Evolutionary conservation across 129 eudicot species (phyloP), one percentile per base, ranked within the genome.

Genomic region (Tanacetum coccineum): DNA sequence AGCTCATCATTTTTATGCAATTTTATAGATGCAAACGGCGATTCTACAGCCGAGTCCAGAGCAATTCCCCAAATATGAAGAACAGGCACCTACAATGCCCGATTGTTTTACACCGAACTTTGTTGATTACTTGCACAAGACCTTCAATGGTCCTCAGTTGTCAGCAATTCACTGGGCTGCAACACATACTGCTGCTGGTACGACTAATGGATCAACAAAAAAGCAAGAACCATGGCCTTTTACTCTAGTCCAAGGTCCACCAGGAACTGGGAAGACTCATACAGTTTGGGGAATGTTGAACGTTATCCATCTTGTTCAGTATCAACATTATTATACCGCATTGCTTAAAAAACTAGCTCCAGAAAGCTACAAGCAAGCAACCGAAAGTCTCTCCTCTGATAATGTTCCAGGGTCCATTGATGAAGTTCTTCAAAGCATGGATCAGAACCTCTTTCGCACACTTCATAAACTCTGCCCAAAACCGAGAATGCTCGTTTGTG

Each of bases 161-260:
- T 88, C 84, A 17, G 96, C 99, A 56, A 93, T 93, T 50, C 99
- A 93, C 67, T 93, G 99, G 99, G 99, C 99, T 59, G 99, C 99
- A 19, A 93, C 74, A 66, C 99, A 93, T 74, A 93, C 99, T 48
- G 99, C 96, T 7, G 96, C 99, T 49, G 96, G 99, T 68, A 84
- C 96, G 15, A 74, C 86, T 51, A 89, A 75, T 71, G 96, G 87
- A 67, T 10, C 64, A 62, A 75, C 91, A 13, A 93, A 86, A 73
- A 89, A 71, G 71, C 96, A 88, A 80, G 98, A 92, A 26, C 98
- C 96, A 7, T 93, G 99, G 99, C 99, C 99, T 13, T 93, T 93
- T 53, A 93, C 99, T 46, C 76, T 93, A 21, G 99, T 93, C 47
- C 99, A 93, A 74, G 99, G 99, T 11, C 99, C 99, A 53, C 99